A percentile compares a stretch with the other conserved stretches of the same genome.
These are phyloP conservation scores for Rhizopus sp. DNA, from an alignment of 371 early-diverging fungal species.

Conservation along the genomic window DNA sequence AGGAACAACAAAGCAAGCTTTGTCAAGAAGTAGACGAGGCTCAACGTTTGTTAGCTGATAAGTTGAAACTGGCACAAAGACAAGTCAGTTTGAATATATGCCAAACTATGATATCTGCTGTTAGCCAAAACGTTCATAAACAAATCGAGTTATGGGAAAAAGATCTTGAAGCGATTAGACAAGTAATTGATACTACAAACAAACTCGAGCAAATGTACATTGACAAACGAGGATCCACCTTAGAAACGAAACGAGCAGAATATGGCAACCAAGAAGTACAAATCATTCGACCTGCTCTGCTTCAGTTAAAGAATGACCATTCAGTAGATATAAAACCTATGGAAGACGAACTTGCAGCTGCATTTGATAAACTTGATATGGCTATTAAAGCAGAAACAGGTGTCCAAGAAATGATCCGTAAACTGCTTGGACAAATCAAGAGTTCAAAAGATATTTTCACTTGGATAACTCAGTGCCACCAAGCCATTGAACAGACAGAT, in stretches of 20 bases:
- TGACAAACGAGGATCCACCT: background rate
- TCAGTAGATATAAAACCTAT: background rate
- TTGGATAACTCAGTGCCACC: conserved; percentile 39
- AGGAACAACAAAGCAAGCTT: background rate
- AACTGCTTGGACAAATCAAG: conserved; percentile 34
- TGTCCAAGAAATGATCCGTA: conserved; percentile 25
- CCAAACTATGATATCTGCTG: background rate
- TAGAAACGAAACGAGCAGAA: background rate
- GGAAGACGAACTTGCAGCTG: background rate
- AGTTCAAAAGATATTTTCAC: conserved; percentile 29
- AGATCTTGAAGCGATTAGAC: background rate
- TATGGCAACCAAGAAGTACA: background rate
- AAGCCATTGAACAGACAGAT: conserved; percentile 28
- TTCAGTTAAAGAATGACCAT: background rate
- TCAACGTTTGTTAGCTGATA: conserved; percentile 2
- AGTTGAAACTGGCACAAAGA: conserved; percentile 2
- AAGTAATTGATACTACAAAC: background rate
- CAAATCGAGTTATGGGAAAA: background rate
- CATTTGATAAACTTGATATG: background rate
- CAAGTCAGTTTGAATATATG: conserved; percentile 8
- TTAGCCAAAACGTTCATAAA: background rate
- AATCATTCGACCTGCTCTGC: background rate
- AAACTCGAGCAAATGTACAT: background rate
- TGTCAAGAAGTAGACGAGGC: background rate
- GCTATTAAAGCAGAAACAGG: background rate